A percentile compares a stretch with the other conserved stretches of the same genome.
These are phyloP conservation scores for Avicennia marina DNA, from an alignment of 257 asterid species.

Conservation along the genomic window DNA sequence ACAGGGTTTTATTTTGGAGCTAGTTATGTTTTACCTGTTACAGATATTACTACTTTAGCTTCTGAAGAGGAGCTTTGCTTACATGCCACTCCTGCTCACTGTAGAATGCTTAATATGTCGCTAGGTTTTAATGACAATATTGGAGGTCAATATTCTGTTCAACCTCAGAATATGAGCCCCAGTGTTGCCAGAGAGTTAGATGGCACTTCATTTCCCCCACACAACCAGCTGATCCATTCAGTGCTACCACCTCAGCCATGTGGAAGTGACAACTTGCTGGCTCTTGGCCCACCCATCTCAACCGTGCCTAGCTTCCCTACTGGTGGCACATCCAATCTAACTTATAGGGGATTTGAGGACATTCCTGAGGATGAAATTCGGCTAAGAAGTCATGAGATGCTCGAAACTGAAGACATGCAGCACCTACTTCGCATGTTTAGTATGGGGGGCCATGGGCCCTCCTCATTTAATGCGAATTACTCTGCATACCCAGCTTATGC, in stretches of 20 bases:
- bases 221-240: constrained; percentile 40
- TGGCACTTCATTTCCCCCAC: constrained; percentile 41
- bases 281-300: constrained; percentile 62
- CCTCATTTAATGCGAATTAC: too few relatives aligned
- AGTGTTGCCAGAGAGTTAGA: constrained; percentile 39
- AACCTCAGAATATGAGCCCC: constrained; percentile 53
- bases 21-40: too few relatives aligned
- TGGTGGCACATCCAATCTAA: constrained; percentile 44
- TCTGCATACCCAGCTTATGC: too few relatives aligned
- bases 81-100: constrained; percentile 19
- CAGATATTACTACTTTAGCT: too few relatives aligned
- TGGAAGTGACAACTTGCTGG: constrained; percentile 42
- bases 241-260: constrained; percentile 48
- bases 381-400: constrained; percentile 86
- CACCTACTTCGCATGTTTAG: constrained; percentile 67
- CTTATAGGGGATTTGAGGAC: constrained; percentile 57
- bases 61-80: too few relatives aligned
- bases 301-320: constrained; percentile 41
- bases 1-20: too few relatives aligned
- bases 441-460: constrained; percentile 52
- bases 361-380: constrained; percentile 83
- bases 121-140: constrained; percentile 52
- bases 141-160: constrained; percentile 43
- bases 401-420: constrained; percentile 91
- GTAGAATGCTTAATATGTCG: constrained; percentile 15